Conservation (phyloP, 345 rosid genomes). For the Aquilaria malaccensis region DNA sequence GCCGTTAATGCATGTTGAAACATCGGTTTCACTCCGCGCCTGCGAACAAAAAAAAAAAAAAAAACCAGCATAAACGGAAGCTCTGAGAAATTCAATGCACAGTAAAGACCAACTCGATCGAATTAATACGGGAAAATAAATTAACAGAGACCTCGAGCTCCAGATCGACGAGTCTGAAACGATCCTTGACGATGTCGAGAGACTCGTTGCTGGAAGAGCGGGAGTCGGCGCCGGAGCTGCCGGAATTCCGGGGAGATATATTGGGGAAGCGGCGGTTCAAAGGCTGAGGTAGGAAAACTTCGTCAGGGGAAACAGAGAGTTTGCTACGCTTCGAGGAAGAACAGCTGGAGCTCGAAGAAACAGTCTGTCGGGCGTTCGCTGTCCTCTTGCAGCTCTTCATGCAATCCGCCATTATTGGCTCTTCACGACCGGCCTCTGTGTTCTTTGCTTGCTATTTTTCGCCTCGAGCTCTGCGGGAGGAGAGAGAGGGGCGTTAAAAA, state of each 20-base stretch:
- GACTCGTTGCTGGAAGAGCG: constrained; percentile 34
- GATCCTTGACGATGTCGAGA: constrained; percentile 27
- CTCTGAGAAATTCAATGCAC: neutral
- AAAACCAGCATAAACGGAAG: constrained; percentile 5
- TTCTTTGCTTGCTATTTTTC: neutral
- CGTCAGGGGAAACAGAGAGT: constrained; percentile 6
- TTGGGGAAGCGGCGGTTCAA: constrained; percentile 2
- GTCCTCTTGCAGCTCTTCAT: constrained; percentile 28
- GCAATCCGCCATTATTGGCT: constrained; percentile 27
- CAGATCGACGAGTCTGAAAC: constrained; percentile 33
- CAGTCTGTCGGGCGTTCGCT: constrained; percentile 11
- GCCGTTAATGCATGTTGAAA: constrained; percentile 27
- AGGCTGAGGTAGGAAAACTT: constrained; percentile 1
- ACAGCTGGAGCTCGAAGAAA: constrained; percentile 13
- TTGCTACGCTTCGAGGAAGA: constrained; percentile 24
- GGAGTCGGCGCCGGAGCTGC: constrained; percentile 5
- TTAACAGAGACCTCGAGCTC: constrained; percentile 28
- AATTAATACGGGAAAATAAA: neutral
- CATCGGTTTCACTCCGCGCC: constrained; percentile 43
- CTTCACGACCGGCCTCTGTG: constrained; percentile 2
- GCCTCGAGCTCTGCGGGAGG: neutral
- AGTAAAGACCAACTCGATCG: neutral
- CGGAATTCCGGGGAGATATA: constrained; percentile 18
- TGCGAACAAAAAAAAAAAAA: constrained; percentile 12
- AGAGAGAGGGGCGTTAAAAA: constrained; percentile 10